Conservation (phyloP, 768 basidiomycete genomes). For the Hemileccinum rubropunctum region DNA sequence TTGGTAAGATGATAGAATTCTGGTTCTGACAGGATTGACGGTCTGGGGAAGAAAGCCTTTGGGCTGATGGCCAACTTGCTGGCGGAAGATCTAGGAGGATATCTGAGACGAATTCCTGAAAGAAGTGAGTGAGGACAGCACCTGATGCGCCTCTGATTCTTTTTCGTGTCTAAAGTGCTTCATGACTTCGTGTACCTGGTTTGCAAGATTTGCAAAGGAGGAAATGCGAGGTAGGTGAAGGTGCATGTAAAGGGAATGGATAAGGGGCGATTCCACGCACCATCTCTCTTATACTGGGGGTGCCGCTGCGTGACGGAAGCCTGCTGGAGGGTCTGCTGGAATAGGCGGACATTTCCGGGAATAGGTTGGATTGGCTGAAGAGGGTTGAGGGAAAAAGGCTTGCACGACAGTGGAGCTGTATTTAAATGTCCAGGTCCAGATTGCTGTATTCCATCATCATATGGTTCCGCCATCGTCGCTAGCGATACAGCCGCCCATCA, state of each 20-base stretch:
- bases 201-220: slow-evolving; percentile 33
- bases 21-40: slow-evolving; percentile 57
- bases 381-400: slow-evolving; percentile 18
- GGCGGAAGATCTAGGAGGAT: slow-evolving; percentile 64
- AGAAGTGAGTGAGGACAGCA: slow-evolving; percentile 21
- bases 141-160: slow-evolving; percentile 88
- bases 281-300: slow-evolving; percentile 42
- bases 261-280: slow-evolving; percentile 26
- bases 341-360: slow-evolving; percentile 21
- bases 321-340: slow-evolving; percentile 28
- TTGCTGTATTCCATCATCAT: too few relatives aligned
- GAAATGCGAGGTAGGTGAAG: slow-evolving; percentile 27
- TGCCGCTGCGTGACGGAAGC: slow-evolving; percentile 37
- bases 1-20: background rate
- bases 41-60: slow-evolving; percentile 67
- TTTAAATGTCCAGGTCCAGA: background rate
- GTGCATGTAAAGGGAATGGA: slow-evolving; percentile 18
- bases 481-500: background rate
- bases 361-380: slow-evolving; percentile 7
- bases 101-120: slow-evolving; percentile 1
- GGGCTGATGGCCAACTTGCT: slow-evolving; percentile 65
- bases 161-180: slow-evolving; percentile 70
- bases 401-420: slow-evolving; percentile 9
- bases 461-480: background rate
- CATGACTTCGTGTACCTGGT: slow-evolving; percentile 69